phyloP scores from a whole-genome alignment of 441 rosid species.

The Syzygium syzygioides region DNA sequence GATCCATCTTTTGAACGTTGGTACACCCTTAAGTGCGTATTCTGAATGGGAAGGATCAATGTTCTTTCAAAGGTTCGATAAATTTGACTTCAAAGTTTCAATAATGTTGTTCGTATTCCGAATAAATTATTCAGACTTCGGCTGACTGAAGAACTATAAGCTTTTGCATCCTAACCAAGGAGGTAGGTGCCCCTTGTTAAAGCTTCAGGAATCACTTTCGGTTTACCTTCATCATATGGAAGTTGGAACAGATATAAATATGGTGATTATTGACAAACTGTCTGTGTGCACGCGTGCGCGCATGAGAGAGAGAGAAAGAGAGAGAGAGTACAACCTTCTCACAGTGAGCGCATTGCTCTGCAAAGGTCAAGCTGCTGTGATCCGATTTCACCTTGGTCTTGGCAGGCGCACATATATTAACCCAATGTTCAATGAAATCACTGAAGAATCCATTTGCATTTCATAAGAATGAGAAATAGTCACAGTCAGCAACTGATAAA shows the following conservation, averaged over 20 bases:
- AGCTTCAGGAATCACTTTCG: not conserved
- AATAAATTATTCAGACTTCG: not conserved
- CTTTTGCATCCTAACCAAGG: not conserved
- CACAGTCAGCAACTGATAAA: not conserved
- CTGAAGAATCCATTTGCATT: conserved; percentile 27
- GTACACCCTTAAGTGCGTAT: not conserved
- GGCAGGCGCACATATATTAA: conserved; percentile 65
- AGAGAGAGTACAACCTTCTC: conserved; percentile 59
- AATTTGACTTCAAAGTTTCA: not conserved
- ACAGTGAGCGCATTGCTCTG: conserved; percentile 61
- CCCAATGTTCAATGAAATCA: conserved; percentile 89
- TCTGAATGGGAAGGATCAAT: not conserved
- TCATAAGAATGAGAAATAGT: not conserved
- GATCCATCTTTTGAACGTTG: not conserved
- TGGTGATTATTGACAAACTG: not conserved
- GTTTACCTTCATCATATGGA: not conserved
- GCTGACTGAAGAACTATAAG: not conserved
- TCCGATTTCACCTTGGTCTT: conserved; percentile 62
- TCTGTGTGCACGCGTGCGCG: no score
- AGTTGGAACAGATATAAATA: not conserved
- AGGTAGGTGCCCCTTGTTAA: not conserved
- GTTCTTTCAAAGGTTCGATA: not conserved
- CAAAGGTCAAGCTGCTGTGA: conserved; percentile 26
- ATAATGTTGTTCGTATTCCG: not conserved
- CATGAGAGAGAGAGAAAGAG: not conserved